Evolutionary conservation across 345 rosid genomes (phyloP).

Genomic region (Luvunga scandens): DNA sequence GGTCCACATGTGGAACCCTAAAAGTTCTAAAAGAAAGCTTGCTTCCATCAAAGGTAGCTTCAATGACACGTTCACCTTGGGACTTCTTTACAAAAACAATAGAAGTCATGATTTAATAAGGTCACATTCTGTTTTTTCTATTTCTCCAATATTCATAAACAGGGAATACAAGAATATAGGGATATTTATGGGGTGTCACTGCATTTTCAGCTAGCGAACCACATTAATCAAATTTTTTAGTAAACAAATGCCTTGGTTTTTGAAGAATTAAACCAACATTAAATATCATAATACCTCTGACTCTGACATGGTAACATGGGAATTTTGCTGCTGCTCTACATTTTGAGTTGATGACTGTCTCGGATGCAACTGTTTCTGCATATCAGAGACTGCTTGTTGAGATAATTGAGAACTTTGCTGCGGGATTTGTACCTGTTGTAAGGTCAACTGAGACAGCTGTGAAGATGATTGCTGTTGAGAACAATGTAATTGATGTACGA

Average conservation of each 20-base stretch:
- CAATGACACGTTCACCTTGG: not conserved
- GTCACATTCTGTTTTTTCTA: not conserved
- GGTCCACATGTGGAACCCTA: not conserved
- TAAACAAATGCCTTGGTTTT: not conserved
- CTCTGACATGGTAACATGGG: slow-evolving; percentile 36
- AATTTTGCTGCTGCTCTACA: slow-evolving; percentile 39
- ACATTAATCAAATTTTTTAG: not conserved
- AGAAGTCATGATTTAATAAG: not conserved
- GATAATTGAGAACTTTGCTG: slow-evolving; percentile 45
- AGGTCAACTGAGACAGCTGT: slow-evolving; percentile 32
- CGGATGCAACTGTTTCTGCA: slow-evolving; percentile 29
- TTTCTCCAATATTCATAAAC: not conserved
- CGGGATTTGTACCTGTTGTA: slow-evolving; percentile 31
- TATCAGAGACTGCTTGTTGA: slow-evolving; percentile 38
- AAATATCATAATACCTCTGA: slow-evolving; percentile 33
- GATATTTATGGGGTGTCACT: not conserved
- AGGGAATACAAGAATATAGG: not conserved
- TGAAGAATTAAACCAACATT: slow-evolving; percentile 6
- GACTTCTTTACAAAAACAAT: not conserved
- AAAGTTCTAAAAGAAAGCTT: not conserved
- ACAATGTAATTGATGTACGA: slow-evolving; percentile 39
- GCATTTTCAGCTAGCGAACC: not conserved
- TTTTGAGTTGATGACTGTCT: slow-evolving; percentile 26
- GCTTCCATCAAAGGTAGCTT: not conserved
- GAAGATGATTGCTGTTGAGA: slow-evolving; percentile 33